Evolutionary conservation across 2,329 filamentous ascomycete genomes (phyloP).

Genomic region (Rhinocladiella mackenziei): DNA sequence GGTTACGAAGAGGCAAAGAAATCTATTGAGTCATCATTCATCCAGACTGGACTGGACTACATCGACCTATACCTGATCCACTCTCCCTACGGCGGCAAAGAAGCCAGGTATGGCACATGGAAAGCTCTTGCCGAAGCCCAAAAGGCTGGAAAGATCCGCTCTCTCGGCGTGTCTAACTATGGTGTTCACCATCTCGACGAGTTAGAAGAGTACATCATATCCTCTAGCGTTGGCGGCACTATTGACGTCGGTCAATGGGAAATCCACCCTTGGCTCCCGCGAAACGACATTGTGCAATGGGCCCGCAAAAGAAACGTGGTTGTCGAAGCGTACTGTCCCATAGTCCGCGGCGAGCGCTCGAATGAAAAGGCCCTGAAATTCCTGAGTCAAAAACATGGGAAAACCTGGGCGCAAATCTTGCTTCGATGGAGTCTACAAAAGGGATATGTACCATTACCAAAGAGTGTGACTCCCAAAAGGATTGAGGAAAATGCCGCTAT

Average conservation of each 20-base stretch:
- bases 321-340: slow-evolving; percentile 54
- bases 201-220: slow-evolving; percentile 53
- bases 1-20: slow-evolving; percentile 62
- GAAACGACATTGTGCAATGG: slow-evolving; percentile 78
- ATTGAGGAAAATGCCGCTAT: slow-evolving; percentile 59
- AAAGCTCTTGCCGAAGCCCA: slow-evolving; percentile 53
- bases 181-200: slow-evolving; percentile 55
- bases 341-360: slow-evolving; percentile 45
- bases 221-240: slow-evolving; percentile 62
- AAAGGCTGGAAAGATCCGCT: slow-evolving; percentile 49
- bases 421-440: slow-evolving; percentile 60
- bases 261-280: slow-evolving; percentile 79
- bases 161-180: slow-evolving; percentile 54
- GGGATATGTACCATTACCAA: slow-evolving; percentile 60
- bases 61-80: slow-evolving; percentile 47
- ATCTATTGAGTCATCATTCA: slow-evolving; percentile 26
- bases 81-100: slow-evolving; percentile 51
- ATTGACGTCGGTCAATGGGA: slow-evolving; percentile 85
- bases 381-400: slow-evolving; percentile 54
- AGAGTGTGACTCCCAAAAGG: slow-evolving; percentile 56
- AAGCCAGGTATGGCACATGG: slow-evolving; percentile 50
- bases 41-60: slow-evolving; percentile 35
- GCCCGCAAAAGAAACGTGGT: slow-evolving; percentile 60
- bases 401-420: slow-evolving; percentile 56
- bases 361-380: slow-evolving; percentile 52